Percentiles rank a stretch among this genome's conserved stretches.
These are phyloP conservation scores for Nicotiana rustica DNA, from an alignment of 305 asterid genomes.

Conservation along the genomic window DNA sequence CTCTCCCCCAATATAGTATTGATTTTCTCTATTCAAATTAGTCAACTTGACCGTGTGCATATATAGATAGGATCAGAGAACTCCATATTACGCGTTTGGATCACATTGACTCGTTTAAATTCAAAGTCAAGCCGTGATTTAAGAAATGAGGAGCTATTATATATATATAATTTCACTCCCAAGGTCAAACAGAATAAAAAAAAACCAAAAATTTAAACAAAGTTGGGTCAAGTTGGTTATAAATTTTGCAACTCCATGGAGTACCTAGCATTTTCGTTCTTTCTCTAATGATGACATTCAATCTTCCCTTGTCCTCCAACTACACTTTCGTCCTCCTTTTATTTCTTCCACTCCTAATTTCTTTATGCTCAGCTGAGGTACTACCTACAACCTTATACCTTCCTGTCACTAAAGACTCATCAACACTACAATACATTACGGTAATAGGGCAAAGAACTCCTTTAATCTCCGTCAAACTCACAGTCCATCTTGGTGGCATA, in stretches of 20 bases:
- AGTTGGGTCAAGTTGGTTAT: not conserved
- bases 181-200: not conserved
- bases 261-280: not conserved
- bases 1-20: not conserved
- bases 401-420: conserved; percentile 26
- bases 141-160: not conserved
- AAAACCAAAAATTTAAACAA: not conserved
- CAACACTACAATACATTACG: conserved; percentile 17
- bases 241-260: not conserved
- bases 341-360: not conserved
- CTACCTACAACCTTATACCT: not conserved
- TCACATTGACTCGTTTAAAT: not conserved
- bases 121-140: not conserved
- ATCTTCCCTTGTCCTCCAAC: not conserved
- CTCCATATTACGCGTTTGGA: not conserved
- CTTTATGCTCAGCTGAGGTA: not conserved
- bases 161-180: not conserved
- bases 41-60: not conserved
- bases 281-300: not conserved
- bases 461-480: not conserved
- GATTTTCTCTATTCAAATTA: not conserved
- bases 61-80: not conserved
- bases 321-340: not conserved
- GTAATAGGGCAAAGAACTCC: conserved; percentile 32
- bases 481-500: conserved; percentile 33